Base-by-base conservation (phyloP, 2,329 filamentous ascomycete species). In the Ophiobolus disseminans region DNA sequence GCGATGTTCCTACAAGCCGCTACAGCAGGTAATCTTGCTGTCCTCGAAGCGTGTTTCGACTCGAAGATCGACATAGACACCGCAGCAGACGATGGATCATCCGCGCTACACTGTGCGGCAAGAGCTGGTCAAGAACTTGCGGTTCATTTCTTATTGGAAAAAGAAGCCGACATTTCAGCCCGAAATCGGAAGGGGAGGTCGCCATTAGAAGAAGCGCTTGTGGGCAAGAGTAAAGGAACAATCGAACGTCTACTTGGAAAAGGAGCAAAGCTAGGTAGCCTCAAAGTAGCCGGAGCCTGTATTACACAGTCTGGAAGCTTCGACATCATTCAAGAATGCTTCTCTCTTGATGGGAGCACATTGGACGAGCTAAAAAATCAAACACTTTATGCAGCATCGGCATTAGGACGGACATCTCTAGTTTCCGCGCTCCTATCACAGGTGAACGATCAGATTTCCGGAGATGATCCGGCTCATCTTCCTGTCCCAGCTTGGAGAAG, bases 61-160 rank as follows among this genome's bases (percentile, higher is more conserved):
- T 14, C 20, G 13, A 48, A 46, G 9, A 23, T 20, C n/a, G 28
- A 45, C 21, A 8, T 59, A 9, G 34, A 32, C 13, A 19, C 23
- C 3, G 28, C 20, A 5, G 45, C 31, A n/a, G 47, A 47, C 13
- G 53, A 62, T 25, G 49, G 49, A 10, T 55, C 56, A 5, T 54
- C 45, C 9, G 25, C 21, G 6, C 26, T 62, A n/a, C 58, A 62
- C 43, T 50, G 49, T 21, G 58, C 58, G 3, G 53, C 58, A 16
- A 57, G 41, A 44, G 46, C 47, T 6, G 54, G 49, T 5, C 50
- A 50, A 4, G 11, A 16, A 5, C n/a, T 31, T 2, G 31, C 46
- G 1, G 23, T 48, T 1, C 1, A 43, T 6, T 37, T 36, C 9
- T 31, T 62, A 3, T n/a, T 59, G 3, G 13, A 43, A 5, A 13